phyloP scores from a whole-genome alignment of 225 moss, liverwort and hornwort genomes.

The Climacium dendroides region DNA sequence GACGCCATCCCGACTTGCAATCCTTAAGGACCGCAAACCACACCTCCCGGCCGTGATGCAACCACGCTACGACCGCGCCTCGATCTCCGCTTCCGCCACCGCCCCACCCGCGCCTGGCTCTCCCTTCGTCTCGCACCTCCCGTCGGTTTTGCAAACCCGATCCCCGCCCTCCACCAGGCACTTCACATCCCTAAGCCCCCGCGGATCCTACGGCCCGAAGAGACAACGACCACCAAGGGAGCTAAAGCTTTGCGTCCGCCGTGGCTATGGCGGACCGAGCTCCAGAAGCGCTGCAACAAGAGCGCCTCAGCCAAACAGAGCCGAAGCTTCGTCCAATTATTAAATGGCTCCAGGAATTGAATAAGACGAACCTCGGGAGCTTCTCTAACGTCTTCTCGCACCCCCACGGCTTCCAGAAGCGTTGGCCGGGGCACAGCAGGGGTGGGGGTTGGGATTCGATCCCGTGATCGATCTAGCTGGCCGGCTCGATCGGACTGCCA shows the following conservation, averaged over 20 bases:
- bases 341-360: background rate
- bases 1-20: constrained; percentile 61
- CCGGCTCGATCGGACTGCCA: background rate
- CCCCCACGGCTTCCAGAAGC: background rate
- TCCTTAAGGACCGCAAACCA: constrained; percentile 1
- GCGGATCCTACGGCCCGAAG: background rate
- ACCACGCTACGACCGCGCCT: background rate
- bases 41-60: constrained; percentile 6
- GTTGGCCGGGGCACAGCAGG: background rate
- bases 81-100: constrained; percentile 22
- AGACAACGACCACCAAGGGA: background rate
- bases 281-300: background rate
- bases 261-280: constrained; percentile 15
- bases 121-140: background rate
- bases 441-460: background rate
- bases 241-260: background rate
- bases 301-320: background rate
- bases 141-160: background rate
- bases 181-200: constrained; percentile 9
- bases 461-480: constrained; percentile 1
- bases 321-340: constrained; percentile 6
- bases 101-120: background rate
- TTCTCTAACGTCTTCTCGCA: constrained; percentile 8
- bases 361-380: background rate
- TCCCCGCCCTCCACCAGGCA: background rate